Evolutionary conservation across 768 basidiomycete genomes (phyloP).

Genomic region (Russula ochroleuca): DNA sequence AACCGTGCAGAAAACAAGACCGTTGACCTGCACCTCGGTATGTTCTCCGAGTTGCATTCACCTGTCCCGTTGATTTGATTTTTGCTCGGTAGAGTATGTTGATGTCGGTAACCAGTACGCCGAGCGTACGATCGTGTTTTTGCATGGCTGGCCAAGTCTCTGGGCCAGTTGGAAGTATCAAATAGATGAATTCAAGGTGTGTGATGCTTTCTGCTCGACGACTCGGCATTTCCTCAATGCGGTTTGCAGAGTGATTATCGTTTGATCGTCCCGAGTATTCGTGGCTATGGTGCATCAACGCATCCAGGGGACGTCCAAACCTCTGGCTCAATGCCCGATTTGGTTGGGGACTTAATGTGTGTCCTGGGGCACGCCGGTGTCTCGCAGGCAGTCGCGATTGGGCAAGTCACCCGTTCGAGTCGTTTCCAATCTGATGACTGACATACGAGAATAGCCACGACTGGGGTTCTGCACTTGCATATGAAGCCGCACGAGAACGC

Average conservation of each 20-base stretch:
- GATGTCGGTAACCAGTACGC: constrained; percentile 53
- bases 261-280: constrained; percentile 56
- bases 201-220: neutral
- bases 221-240: neutral
- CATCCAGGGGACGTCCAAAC: constrained; percentile 58
- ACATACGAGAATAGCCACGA: constrained; percentile 51
- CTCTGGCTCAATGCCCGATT: constrained; percentile 56
- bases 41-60: neutral
- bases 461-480: constrained; percentile 67
- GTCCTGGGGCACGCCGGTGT: constrained; percentile 52
- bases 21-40: constrained; percentile 23
- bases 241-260: constrained; percentile 50
- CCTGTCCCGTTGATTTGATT: neutral
- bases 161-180: constrained; percentile 76
- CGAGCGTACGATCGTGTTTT: constrained; percentile 53
- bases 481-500: constrained; percentile 61
- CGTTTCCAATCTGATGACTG: neutral
- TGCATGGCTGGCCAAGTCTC: constrained; percentile 76
- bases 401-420: constrained; percentile 38
- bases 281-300: constrained; percentile 66
- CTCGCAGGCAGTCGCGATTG: constrained; percentile 53
- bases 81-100: constrained; percentile 40
- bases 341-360: constrained; percentile 60
- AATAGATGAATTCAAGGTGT: constrained; percentile 59
- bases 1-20: constrained; percentile 21